Conservation (phyloP, 495 filamentous ascomycete species). For the Sporormia fimetaria region DNA sequence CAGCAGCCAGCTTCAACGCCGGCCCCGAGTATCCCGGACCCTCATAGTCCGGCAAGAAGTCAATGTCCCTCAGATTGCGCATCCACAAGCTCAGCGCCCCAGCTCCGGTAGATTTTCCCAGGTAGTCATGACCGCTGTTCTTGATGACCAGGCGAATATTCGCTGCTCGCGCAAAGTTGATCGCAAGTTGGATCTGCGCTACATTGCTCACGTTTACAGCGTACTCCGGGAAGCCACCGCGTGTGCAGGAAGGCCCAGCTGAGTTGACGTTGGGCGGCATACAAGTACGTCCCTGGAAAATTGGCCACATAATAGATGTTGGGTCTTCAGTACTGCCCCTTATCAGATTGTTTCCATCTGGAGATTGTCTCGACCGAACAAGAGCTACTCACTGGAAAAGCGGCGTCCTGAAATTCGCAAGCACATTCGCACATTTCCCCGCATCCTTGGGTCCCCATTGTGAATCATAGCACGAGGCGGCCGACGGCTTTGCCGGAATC, state of each 20-base stretch:
- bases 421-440: slow-evolving; percentile 8
- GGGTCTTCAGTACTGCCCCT: background rate
- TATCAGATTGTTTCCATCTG: background rate
- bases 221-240: slow-evolving; percentile 44
- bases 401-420: slow-evolving; percentile 5
- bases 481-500: slow-evolving; percentile 4
- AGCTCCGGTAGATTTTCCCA: slow-evolving; percentile 13
- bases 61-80: slow-evolving; percentile 14
- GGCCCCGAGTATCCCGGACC: slow-evolving; percentile 9
- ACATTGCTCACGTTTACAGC: slow-evolving; percentile 19
- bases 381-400: background rate
- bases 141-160: slow-evolving; percentile 25
- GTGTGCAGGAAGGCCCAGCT: slow-evolving; percentile 34
- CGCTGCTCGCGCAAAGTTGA: slow-evolving; percentile 20
- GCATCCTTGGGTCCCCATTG: slow-evolving; percentile 4
- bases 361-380: too few species aligned
- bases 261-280: slow-evolving; percentile 1
- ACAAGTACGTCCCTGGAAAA: slow-evolving; percentile 13
- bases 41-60: slow-evolving; percentile 9
- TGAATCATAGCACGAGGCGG: slow-evolving; percentile 13
- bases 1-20: slow-evolving; percentile 17
- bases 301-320: slow-evolving; percentile 9
- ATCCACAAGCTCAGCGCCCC: slow-evolving; percentile 19
- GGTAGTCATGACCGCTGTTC: slow-evolving; percentile 32
- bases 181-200: slow-evolving; percentile 12